Evolutionary conservation across 192 early-diverging fungal species (phyloP).

Genomic region (Coemansia sp.): DNA sequence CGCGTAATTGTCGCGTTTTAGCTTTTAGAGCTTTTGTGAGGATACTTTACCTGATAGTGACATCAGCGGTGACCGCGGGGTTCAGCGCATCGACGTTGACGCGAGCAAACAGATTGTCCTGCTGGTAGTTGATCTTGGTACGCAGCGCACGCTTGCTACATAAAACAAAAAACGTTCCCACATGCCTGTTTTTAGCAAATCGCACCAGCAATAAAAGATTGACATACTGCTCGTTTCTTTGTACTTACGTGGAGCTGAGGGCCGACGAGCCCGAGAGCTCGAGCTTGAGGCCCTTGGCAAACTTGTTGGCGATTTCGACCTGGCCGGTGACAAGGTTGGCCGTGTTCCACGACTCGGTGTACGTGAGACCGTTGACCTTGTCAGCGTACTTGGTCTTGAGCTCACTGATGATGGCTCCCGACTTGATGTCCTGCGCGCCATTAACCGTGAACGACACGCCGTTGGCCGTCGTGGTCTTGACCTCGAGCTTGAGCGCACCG

Average conservation of each 20-base stretch:
- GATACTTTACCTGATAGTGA: constrained; percentile 61
- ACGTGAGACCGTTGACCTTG: constrained; percentile 88
- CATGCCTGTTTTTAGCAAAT: not conserved
- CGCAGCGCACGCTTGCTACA: constrained; percentile 51
- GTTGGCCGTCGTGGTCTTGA: constrained; percentile 94
- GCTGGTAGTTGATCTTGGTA: constrained; percentile 88
- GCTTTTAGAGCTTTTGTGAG: not conserved
- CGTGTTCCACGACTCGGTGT: constrained; percentile 98
- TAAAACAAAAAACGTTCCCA: not conserved
- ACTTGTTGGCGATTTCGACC: constrained; percentile 90
- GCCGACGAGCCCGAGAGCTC: constrained; percentile 82
- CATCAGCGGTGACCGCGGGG: constrained; percentile 85
- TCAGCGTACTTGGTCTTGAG: constrained; percentile 98
- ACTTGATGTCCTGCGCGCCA: constrained; percentile 94
- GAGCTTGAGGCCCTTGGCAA: constrained; percentile 96
- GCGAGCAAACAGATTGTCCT: constrained; percentile 89
- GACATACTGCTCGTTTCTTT: constrained; percentile 67
- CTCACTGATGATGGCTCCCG: constrained; percentile 90
- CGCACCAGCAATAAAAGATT: not conserved
- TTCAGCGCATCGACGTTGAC: constrained; percentile 91
- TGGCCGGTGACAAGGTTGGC: constrained; percentile 87
- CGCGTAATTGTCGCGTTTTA: not conserved
- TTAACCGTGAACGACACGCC: constrained; percentile 96
- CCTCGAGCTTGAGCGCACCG: constrained; percentile 91
- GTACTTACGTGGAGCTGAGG: constrained; percentile 72